These are phyloP conservation scores for Rutidosis leptorrhynchoides DNA, from an alignment of 129 eudicot species.

Conservation along the genomic window DNA sequence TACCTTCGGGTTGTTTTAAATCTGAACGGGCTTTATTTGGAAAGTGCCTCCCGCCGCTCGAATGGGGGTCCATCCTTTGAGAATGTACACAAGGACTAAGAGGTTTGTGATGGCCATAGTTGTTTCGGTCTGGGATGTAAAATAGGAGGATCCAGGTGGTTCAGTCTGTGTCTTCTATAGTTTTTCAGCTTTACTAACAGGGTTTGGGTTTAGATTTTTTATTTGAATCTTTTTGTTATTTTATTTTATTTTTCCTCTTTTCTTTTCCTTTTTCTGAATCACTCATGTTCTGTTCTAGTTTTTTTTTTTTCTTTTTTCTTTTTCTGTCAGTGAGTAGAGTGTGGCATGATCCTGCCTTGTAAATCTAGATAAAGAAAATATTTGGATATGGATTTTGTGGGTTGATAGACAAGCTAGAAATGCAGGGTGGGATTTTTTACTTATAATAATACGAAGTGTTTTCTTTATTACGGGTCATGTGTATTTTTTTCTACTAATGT, in stretches of 20 bases:
- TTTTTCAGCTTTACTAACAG: slow-evolving; percentile 23
- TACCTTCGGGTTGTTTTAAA: not conserved
- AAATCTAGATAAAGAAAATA: not conserved
- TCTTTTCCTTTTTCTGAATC: not conserved
- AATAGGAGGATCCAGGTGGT: slow-evolving; percentile 34
- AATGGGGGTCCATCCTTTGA: slow-evolving; percentile 21
- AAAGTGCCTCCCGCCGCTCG: slow-evolving; percentile 12
- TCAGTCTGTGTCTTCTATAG: slow-evolving; percentile 9
- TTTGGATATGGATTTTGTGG: slow-evolving; percentile 1
- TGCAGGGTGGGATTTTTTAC: not conserved
- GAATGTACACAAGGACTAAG: slow-evolving; percentile 11
- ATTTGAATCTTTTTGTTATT: not conserved
- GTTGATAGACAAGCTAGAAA: not conserved
- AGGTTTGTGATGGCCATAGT: slow-evolving; percentile 23
- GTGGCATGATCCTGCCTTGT: slow-evolving; percentile 23
- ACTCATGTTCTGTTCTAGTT: slow-evolving; percentile 9
- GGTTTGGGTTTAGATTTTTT: slow-evolving; percentile 26
- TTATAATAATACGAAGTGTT: slow-evolving; percentile 1
- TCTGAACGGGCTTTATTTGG: slow-evolving; percentile 6
- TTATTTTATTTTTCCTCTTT: not conserved
- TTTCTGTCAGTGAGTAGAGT: not conserved
- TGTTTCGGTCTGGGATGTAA: slow-evolving; percentile 10
- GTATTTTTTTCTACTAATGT: not conserved
- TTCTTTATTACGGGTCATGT: not conserved
- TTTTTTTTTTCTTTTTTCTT: not conserved